Percentiles rank a stretch among this genome's conserved stretches.
These are phyloP conservation scores for Mortierella sp. DNA, from an alignment of 371 early-diverging fungal species.

Conservation along the genomic window DNA sequence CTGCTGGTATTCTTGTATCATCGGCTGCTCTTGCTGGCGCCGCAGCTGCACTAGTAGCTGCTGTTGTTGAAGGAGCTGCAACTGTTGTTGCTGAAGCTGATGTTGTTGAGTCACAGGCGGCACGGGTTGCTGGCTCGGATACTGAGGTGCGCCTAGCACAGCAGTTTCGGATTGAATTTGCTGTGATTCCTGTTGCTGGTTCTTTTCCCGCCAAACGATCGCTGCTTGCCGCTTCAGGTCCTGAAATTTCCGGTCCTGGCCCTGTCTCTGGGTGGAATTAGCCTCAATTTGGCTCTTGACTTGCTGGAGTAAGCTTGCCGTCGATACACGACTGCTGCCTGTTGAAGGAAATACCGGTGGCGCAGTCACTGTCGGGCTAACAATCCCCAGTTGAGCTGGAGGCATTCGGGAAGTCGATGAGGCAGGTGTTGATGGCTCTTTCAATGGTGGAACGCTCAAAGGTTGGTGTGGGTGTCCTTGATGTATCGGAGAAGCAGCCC, in stretches of 20 bases:
- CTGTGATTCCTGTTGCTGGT: background rate
- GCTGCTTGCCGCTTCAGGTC: background rate
- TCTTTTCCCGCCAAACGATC: background rate
- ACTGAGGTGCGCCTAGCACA: background rate
- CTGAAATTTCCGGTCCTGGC: background rate
- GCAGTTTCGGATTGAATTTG: background rate
- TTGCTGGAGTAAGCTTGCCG: slow-evolving; percentile 3
- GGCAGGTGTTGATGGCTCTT: background rate
- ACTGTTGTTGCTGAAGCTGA: background rate
- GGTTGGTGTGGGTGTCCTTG: background rate
- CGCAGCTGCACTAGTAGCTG: background rate
- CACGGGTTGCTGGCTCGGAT: background rate
- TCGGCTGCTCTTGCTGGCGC: background rate
- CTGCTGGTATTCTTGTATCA: too few relatives aligned
- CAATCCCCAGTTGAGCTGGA: background rate
- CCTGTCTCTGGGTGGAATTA: background rate
- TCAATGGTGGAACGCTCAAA: background rate
- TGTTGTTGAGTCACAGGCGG: background rate
- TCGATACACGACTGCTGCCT: background rate
- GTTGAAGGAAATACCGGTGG: background rate
- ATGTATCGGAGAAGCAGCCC: background rate
- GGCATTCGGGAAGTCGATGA: background rate
- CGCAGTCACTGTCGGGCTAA: background rate
- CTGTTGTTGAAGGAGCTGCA: background rate
- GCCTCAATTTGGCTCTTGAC: background rate